Conservation (phyloP, 331 rosid species). For the Acacia concinna region DNA sequence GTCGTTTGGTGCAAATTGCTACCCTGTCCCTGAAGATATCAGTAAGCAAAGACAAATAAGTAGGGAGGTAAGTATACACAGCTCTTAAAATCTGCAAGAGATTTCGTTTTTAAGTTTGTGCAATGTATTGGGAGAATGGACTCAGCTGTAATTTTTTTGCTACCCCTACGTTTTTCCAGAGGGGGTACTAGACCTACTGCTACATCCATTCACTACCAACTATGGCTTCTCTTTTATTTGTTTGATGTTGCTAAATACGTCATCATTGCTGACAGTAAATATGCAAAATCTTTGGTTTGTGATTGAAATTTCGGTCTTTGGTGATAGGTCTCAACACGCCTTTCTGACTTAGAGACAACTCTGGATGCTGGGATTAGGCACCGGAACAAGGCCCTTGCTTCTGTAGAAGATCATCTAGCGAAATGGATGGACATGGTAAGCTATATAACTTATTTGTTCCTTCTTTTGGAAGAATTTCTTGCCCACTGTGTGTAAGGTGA, state of each 20-base stretch:
- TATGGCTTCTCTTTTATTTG: slow-evolving; percentile 11
- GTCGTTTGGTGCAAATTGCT: slow-evolving; percentile 96
- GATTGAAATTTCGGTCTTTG: slow-evolving; percentile 23
- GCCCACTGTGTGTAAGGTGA: slow-evolving; percentile 26
- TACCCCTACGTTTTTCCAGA: background rate
- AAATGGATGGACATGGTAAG: slow-evolving; percentile 93
- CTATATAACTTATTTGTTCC: slow-evolving; percentile 25
- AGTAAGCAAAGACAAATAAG: slow-evolving; percentile 87
- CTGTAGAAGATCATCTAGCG: slow-evolving; percentile 64
- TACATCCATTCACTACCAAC: slow-evolving; percentile 13
- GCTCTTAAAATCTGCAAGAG: slow-evolving; percentile 17
- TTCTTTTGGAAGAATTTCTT: slow-evolving; percentile 26
- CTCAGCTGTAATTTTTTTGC: background rate
- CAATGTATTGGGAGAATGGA: background rate
- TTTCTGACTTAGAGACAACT: slow-evolving; percentile 84
- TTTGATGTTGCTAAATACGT: slow-evolving; percentile 20
- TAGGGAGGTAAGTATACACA: slow-evolving; percentile 73
- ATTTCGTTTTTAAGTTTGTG: slow-evolving; percentile 14
- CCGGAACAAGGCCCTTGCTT: slow-evolving; percentile 87
- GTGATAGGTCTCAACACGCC: slow-evolving; percentile 85
- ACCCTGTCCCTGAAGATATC: slow-evolving; percentile 95
- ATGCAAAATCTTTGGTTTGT: slow-evolving; percentile 19
- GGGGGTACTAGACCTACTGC: background rate
- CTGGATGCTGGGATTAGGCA: slow-evolving; percentile 90
- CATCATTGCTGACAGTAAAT: slow-evolving; percentile 12